phyloP scores from a whole-genome alignment of 306 rosid genomes.

The Urtica urens region DNA sequence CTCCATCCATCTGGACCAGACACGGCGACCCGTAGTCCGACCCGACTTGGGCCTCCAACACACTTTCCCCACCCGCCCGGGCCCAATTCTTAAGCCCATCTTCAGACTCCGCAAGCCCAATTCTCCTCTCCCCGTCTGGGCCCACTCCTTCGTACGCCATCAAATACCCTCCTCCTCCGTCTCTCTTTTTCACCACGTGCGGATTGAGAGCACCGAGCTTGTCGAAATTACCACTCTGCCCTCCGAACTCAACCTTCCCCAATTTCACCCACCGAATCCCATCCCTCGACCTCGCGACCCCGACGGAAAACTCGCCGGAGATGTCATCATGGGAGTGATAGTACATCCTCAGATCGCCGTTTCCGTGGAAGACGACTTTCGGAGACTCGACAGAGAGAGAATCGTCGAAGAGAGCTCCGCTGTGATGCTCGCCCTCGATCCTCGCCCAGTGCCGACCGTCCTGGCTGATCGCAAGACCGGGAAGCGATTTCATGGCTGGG shows the following conservation, averaged over 20 bases:
- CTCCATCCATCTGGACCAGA: slow-evolving; percentile 51
- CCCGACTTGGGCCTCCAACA: slow-evolving; percentile 29
- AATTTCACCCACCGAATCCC: slow-evolving; percentile 67
- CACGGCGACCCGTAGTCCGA: slow-evolving; percentile 79
- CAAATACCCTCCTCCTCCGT: slow-evolving; percentile 41
- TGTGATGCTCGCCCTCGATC: slow-evolving; percentile 77
- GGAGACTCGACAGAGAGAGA: slow-evolving; percentile 51
- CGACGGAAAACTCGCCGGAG: slow-evolving; percentile 39
- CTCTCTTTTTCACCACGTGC: slow-evolving; percentile 34
- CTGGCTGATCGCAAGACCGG: slow-evolving; percentile 74
- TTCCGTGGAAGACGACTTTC: slow-evolving; percentile 54
- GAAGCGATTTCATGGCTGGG: slow-evolving; percentile 39
- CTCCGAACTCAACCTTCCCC: slow-evolving; percentile 54
- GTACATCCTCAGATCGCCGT: slow-evolving; percentile 67
- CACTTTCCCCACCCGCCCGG: slow-evolving; percentile 32
- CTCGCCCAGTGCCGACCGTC: slow-evolving; percentile 89
- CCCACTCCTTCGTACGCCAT: slow-evolving; percentile 72
- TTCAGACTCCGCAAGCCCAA: slow-evolving; percentile 56
- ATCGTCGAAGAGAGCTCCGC: slow-evolving; percentile 72
- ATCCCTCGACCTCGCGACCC: slow-evolving; percentile 82
- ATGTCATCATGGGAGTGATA: slow-evolving; percentile 61
- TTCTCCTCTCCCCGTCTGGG: slow-evolving; percentile 45
- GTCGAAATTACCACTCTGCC: slow-evolving; percentile 41
- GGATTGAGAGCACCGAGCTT: slow-evolving; percentile 52
- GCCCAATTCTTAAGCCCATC: slow-evolving; percentile 64